Evolutionary conservation across 1,284 basidiomycete genomes (phyloP).

Genomic region (Volvariella surrecta): DNA sequence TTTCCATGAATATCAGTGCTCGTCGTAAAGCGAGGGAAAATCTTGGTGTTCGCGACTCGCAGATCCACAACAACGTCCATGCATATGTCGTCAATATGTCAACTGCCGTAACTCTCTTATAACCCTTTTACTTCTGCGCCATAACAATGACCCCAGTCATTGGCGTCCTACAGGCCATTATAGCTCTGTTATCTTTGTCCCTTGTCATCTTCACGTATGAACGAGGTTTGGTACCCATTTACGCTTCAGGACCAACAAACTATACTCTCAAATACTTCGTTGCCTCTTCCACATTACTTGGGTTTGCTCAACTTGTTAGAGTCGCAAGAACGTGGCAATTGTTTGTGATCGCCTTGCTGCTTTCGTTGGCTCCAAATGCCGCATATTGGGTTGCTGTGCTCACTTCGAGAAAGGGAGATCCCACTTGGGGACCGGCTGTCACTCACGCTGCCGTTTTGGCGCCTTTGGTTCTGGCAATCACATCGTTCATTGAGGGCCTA

Average conservation of each 20-base stretch:
- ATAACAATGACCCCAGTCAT: too few species aligned
- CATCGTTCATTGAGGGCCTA: constrained; percentile 26
- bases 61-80: too few species aligned
- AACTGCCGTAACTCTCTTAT: too few species aligned
- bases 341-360: constrained; percentile 32
- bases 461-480: constrained; percentile 43
- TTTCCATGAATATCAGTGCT: too few species aligned
- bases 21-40: too few species aligned
- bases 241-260: constrained; percentile 43
- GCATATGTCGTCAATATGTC: too few species aligned
- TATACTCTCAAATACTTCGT: constrained; percentile 37
- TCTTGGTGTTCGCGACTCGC: too few species aligned
- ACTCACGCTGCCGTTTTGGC: constrained; percentile 48
- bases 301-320: constrained; percentile 22
- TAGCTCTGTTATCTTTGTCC: constrained; percentile 29
- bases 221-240: constrained; percentile 47
- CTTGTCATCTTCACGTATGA: constrained; percentile 45
- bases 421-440: constrained; percentile 47
- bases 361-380: constrained; percentile 49
- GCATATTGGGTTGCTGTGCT: constrained; percentile 55
- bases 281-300: constrained; percentile 24
- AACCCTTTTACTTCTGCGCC: too few species aligned
- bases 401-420: constrained; percentile 41
- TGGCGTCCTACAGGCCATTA: neutral
- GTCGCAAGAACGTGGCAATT: constrained; percentile 19